These are phyloP conservation scores for Paulownia fortunei DNA, from an alignment of 257 asterid genomes.

Conservation along the genomic window DNA sequence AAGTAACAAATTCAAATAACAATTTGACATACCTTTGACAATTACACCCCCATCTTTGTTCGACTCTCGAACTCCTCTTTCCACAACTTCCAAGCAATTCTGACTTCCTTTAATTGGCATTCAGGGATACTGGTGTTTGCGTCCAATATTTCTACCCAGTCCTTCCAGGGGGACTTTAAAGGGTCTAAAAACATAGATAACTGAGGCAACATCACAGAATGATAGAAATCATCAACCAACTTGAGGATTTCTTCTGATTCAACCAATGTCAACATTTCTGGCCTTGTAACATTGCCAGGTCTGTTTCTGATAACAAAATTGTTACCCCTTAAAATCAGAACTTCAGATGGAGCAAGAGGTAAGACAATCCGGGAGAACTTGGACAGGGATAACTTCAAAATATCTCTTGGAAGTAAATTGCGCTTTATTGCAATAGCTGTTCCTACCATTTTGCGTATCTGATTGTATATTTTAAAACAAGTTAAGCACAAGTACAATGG, in stretches of 20 bases:
- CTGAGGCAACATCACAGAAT: constrained; percentile 71
- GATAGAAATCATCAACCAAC: constrained; percentile 66
- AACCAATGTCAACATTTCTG: constrained; percentile 77
- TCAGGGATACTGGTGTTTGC: constrained; percentile 78
- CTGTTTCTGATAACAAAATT: constrained; percentile 68
- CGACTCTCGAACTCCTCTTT: constrained; percentile 48
- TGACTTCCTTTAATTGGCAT: constrained; percentile 62
- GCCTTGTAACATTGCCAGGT: constrained; percentile 74
- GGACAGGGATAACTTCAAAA: constrained; percentile 64
- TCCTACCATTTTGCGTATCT: constrained; percentile 97
- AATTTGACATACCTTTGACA: constrained; percentile 31
- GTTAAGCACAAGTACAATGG: constrained; percentile 24
- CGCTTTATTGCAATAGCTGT: constrained; percentile 88
- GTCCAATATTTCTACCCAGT: constrained; percentile 75
- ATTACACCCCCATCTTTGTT: constrained; percentile 38
- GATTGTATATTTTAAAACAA: constrained; percentile 27
- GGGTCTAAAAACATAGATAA: constrained; percentile 69
- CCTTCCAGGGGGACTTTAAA: constrained; percentile 70
- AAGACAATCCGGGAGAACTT: constrained; percentile 81
- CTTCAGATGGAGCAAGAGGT: constrained; percentile 97
- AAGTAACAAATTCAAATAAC: not conserved
- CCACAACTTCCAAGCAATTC: constrained; percentile 75
- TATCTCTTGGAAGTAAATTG: constrained; percentile 72
- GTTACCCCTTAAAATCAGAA: constrained; percentile 75
- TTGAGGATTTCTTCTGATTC: constrained; percentile 79